Percentiles rank a stretch among this genome's conserved stretches.
Conservation (phyloP, 2,329 filamentous ascomycete species). For the Lecanicillium sp. region DNA sequence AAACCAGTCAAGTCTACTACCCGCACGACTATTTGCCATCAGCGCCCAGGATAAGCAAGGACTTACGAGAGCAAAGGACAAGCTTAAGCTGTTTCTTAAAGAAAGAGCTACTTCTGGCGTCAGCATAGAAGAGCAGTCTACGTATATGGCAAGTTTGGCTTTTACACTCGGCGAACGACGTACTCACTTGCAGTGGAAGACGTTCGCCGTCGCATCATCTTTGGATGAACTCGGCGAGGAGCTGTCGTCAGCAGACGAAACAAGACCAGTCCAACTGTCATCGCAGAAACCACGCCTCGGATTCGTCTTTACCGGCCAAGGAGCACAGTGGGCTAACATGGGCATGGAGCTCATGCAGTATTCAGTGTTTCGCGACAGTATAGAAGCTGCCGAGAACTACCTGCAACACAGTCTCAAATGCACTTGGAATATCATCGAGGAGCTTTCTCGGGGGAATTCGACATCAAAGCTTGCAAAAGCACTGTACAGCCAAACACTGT, state of each 20-base stretch:
- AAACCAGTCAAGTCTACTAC: background rate
- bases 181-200: background rate
- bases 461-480: conserved; percentile 8
- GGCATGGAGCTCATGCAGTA: conserved; percentile 17
- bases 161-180: background rate
- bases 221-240: background rate
- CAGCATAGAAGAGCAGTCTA: background rate
- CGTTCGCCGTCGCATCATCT: background rate
- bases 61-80: no score
- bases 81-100: background rate
- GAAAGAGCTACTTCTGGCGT: no score
- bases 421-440: conserved; percentile 2
- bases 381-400: conserved; percentile 3
- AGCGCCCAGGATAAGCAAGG: background rate
- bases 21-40: background rate
- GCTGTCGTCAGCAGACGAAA: background rate
- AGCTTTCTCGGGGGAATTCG: conserved; percentile 1
- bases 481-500: conserved; percentile 24
- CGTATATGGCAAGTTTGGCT: background rate
- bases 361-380: conserved; percentile 9
- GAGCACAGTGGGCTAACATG: conserved; percentile 24
- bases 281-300: conserved; percentile 7
- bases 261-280: background rate
- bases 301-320: conserved; percentile 25
- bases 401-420: background rate